phyloP scores from a whole-genome alignment of 2,329 filamentous ascomycete genomes.

The Alternaria panax region DNA sequence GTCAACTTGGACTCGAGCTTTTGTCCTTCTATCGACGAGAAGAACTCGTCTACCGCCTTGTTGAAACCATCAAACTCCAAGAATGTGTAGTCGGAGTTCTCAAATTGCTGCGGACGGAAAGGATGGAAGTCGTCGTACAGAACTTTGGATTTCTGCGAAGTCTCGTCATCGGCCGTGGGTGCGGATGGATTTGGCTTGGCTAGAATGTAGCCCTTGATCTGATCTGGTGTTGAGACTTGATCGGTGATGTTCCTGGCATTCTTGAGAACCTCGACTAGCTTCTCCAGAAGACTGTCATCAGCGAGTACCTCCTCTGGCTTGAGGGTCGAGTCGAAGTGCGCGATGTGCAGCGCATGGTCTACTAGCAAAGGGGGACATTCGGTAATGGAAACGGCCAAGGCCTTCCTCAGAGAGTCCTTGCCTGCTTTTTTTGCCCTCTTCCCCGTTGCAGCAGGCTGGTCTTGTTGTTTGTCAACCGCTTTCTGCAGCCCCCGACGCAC shows the following conservation, averaged over 20 bases:
- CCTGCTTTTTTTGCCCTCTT: slow-evolving; percentile 78
- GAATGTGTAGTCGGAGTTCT: slow-evolving; percentile 70
- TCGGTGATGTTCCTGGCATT: slow-evolving; percentile 75
- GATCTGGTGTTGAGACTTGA: slow-evolving; percentile 70
- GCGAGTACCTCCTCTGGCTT: slow-evolving; percentile 75
- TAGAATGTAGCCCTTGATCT: slow-evolving; percentile 84
- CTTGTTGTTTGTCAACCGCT: slow-evolving; percentile 66
- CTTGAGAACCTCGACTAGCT: slow-evolving; percentile 71
- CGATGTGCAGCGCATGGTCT: slow-evolving; percentile 79
- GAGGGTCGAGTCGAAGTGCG: slow-evolving; percentile 71
- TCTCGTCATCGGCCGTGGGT: slow-evolving; percentile 49
- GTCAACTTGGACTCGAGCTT: slow-evolving; percentile 83
- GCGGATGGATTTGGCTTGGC: slow-evolving; percentile 64
- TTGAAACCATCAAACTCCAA: slow-evolving; percentile 87
- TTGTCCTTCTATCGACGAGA: slow-evolving; percentile 94
- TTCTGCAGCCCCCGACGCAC: slow-evolving; percentile 73
- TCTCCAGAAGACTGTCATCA: slow-evolving; percentile 68
- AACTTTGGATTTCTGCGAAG: slow-evolving; percentile 57
- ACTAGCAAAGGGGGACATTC: slow-evolving; percentile 88
- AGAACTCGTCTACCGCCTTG: slow-evolving; percentile 94
- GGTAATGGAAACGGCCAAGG: slow-evolving; percentile 81
- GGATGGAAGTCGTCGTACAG: slow-evolving; percentile 97
- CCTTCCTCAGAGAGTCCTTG: slow-evolving; percentile 78
- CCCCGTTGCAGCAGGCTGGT: slow-evolving; percentile 56
- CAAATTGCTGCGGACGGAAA: slow-evolving; percentile 83